Evolutionary conservation across 768 basidiomycete species (phyloP).

Genomic region (Tylopilus felleus): DNA sequence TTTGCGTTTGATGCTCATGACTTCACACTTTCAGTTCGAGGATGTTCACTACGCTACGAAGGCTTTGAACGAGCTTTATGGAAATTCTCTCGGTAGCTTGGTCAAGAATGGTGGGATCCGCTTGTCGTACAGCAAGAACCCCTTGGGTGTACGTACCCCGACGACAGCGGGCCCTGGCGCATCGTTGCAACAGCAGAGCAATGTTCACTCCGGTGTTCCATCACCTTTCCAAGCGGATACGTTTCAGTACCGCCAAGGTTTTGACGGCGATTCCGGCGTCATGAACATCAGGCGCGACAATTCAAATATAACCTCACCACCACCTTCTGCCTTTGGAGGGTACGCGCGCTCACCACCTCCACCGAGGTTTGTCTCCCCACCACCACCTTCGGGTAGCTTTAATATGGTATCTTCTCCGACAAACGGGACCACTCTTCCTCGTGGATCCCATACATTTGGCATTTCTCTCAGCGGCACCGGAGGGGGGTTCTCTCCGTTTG

Average conservation of each 20-base stretch:
- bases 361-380: conserved; percentile 34
- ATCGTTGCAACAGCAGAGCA: conserved; percentile 27
- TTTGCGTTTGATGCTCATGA: background rate
- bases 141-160: conserved; percentile 86
- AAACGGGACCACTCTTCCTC: conserved; percentile 26
- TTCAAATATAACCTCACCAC: conserved; percentile 22
- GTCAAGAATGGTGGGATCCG: conserved; percentile 97
- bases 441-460: conserved; percentile 32
- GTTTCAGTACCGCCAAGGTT: conserved; percentile 31
- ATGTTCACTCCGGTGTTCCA: conserved; percentile 14
- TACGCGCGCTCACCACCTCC: conserved; percentile 35
- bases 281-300: conserved; percentile 26
- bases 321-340: conserved; percentile 23
- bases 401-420: conserved; percentile 27
- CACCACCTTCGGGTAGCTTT: conserved; percentile 28
- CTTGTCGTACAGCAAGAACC: conserved; percentile 97
- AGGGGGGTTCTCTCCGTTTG: conserved; percentile 32
- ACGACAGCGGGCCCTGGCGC: conserved; percentile 45
- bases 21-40: conserved; percentile 62
- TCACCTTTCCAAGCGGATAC: conserved; percentile 30
- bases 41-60: conserved; percentile 81
- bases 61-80: conserved; percentile 88
- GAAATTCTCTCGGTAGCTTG: conserved; percentile 83
- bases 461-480: conserved; percentile 28
- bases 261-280: conserved; percentile 23